phyloP scores from a whole-genome alignment of 148 eudicot species.

The Selenicereus undatus region DNA sequence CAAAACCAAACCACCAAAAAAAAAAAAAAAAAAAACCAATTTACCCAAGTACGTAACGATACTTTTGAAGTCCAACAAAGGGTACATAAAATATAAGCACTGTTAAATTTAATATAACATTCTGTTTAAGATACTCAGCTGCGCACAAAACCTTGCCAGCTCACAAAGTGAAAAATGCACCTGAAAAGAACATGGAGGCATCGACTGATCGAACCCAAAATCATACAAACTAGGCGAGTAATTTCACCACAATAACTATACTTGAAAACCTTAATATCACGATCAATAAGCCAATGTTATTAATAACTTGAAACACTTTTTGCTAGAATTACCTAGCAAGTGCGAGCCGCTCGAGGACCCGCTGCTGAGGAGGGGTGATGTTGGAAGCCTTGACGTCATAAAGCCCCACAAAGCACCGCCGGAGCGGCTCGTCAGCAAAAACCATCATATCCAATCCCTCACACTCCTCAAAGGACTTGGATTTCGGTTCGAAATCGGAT shows the following conservation, averaged over 20 bases:
- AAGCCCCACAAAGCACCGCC: conserved; percentile 60
- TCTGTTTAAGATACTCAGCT: neutral
- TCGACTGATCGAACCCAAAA: no score
- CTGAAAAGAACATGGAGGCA: no score
- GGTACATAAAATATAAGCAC: neutral
- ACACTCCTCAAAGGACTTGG: conserved; percentile 42
- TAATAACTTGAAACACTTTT: neutral
- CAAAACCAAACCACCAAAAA: no score
- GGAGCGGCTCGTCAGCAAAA: conserved; percentile 54
- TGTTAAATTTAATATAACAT: neutral
- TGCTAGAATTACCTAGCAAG: conserved; percentile 44
- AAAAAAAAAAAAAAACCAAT: no score
- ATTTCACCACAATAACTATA: no score
- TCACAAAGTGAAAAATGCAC: neutral
- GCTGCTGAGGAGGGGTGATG: conserved; percentile 43
- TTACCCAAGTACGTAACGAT: no score
- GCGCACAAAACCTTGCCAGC: neutral
- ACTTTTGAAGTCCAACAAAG: neutral
- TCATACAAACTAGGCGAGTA: no score
- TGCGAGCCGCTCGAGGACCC: conserved; percentile 68
- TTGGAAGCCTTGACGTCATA: conserved; percentile 54
- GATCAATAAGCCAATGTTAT: neutral
- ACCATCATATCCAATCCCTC: conserved; percentile 56
- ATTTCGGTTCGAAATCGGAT: conserved; percentile 19
- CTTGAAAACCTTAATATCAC: neutral